Base-by-base conservation (phyloP, 2,329 filamentous ascomycete genomes). In the Phaeophleospora eucalypticola region DNA sequence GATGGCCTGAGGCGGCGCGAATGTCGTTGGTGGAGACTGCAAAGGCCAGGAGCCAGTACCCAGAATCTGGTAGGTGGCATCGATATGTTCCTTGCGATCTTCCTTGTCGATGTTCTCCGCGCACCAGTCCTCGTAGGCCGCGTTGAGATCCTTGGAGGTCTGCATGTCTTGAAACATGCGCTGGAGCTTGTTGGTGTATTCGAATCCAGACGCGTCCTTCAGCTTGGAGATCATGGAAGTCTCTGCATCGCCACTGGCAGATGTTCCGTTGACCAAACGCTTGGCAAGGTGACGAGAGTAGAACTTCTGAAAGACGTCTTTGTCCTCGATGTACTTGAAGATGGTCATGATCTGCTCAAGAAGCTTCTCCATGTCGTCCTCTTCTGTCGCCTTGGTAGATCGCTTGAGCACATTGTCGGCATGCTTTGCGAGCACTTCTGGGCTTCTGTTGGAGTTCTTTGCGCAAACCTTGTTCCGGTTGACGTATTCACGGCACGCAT, bases 131-230 rank as follows among this genome's bases (percentile, higher is more conserved):
- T 87, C 86, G 75, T 94, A 98, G 21, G 85, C 84, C 39, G 81
- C 80, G 69, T 98, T 98, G 38, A 98, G 79, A 70, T 98, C 93
- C 71, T 96, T 96, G 54, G 91, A 97, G 41, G 95, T 95, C 68
- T 98, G 93, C 76, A 98, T 96, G 65, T 98, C 93, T 68, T 97
- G 91, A 80, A 97, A 98, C 93, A 98, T 98, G 64, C 94, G 89
- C 73, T 97, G 91, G 37, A 98, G 80, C 74, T 97, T 97, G 77
- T 97, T 98, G 58, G 93, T 98, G 71, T 98, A 98, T 68, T 98
- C 93, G 59, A 96, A 98, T 61, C 93, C 93, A 64, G 93, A 97
- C 0, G 93, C 91, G 65, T 98, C 93, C 75, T 98, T 98, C 57
- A 98, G 77, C 73, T 97, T 98, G 74, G 87, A 90, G 69, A 98